phyloP scores from a whole-genome alignment of 202 grass and related monocot genomes.

The Elaeis oleifera region DNA sequence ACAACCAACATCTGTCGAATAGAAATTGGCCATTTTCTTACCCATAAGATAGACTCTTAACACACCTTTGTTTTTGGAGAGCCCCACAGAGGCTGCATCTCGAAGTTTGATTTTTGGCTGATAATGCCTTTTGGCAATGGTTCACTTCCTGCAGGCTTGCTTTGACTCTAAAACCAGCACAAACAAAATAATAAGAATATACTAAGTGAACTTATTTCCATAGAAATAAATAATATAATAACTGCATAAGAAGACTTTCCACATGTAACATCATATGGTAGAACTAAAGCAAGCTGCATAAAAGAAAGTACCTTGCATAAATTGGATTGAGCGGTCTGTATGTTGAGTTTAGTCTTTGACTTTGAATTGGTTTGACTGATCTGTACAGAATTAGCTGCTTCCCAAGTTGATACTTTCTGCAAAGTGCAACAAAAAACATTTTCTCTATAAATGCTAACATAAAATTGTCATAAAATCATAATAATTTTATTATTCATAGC shows the following conservation, averaged over 20 bases:
- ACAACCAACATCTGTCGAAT: background rate
- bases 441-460: too few relatives aligned
- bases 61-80: slow-evolving; percentile 28
- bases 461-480: too few relatives aligned
- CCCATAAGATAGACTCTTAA: slow-evolving; percentile 5
- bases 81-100: slow-evolving; percentile 58
- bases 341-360: background rate
- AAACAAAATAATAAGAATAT: slow-evolving; percentile 18
- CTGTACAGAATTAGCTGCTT: background rate
- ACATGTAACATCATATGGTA: too few relatives aligned
- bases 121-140: slow-evolving; percentile 79
- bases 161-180: slow-evolving; percentile 29
- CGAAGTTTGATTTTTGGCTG: slow-evolving; percentile 52
- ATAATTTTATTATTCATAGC: too few relatives aligned
- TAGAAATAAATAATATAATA: background rate
- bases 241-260: background rate
- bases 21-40: background rate
- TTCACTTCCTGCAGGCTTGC: slow-evolving; percentile 48
- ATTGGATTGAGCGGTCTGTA: slow-evolving; percentile 11
- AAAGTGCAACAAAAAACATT: slow-evolving; percentile 1
- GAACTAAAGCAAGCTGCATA: background rate
- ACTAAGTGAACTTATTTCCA: background rate
- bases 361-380: slow-evolving; percentile 6
- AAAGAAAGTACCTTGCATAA: slow-evolving; percentile 37
- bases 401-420: slow-evolving; percentile 42